Conservation (phyloP, 345 rosid genomes). For the Ceriops tagal region DNA sequence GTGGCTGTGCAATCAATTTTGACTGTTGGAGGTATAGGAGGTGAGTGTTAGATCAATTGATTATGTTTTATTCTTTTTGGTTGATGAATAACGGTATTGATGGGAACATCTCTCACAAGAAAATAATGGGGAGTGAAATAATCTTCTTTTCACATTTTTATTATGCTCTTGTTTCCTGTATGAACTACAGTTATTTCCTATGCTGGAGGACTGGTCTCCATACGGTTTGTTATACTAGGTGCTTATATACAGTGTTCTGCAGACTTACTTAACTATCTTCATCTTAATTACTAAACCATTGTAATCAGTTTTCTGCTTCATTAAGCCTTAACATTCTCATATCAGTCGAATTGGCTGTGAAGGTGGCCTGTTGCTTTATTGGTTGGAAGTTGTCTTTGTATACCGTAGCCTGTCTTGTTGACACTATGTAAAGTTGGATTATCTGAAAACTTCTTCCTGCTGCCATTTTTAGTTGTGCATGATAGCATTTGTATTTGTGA, state of each 20-base stretch:
- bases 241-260: too few relatives aligned
- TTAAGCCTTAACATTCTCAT: too few relatives aligned
- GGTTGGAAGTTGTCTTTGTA: too few relatives aligned
- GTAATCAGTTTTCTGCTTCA: too few relatives aligned
- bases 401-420: not conserved
- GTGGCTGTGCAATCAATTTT: conserved; percentile 90
- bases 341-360: too few relatives aligned
- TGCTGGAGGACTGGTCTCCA: not conserved
- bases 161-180: not conserved
- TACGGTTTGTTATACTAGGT: not conserved
- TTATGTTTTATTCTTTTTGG: not conserved
- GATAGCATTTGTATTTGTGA: not conserved
- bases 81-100: conserved; percentile 7
- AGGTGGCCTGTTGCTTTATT: too few relatives aligned
- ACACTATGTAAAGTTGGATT: conserved; percentile 3
- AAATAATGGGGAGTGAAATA: not conserved
- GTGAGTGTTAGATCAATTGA: conserved; percentile 33
- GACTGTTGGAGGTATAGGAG: conserved; percentile 98
- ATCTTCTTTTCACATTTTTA: not conserved
- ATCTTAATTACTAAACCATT: too few relatives aligned
- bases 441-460: not conserved
- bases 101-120: conserved; percentile 1
- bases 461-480: not conserved
- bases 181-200: too few relatives aligned
- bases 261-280: too few relatives aligned